phyloP scores from a whole-genome alignment of 345 rosid genomes.

The Pugionium dolabratum region DNA sequence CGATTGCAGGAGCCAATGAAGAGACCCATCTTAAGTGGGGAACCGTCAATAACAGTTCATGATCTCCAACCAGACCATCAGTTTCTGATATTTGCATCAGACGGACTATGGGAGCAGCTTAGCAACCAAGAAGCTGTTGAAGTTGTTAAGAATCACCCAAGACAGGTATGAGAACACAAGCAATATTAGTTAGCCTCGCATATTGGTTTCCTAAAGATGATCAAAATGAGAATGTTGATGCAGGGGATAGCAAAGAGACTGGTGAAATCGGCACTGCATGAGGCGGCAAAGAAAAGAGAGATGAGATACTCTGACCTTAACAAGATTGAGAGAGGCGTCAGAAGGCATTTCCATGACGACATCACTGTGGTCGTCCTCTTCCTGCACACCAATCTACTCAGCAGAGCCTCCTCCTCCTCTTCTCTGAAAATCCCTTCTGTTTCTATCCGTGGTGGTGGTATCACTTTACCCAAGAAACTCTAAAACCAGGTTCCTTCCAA shows the following conservation, averaged over 20 bases:
- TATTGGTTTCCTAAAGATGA: background rate
- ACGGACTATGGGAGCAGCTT: conserved; percentile 91
- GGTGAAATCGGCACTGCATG: conserved; percentile 55
- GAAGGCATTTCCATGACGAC: conserved; percentile 55
- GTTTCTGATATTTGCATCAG: conserved; percentile 85
- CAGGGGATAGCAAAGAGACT: conserved; percentile 72
- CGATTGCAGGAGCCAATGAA: conserved; percentile 24
- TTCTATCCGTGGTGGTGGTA: conserved; percentile 73
- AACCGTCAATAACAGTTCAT: conserved; percentile 53
- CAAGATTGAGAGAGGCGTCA: conserved; percentile 62
- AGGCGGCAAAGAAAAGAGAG: conserved; percentile 26
- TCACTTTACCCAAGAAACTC: conserved; percentile 31
- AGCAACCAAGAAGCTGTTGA: conserved; percentile 74
- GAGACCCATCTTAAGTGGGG: conserved; percentile 75
- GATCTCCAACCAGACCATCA: conserved; percentile 67
- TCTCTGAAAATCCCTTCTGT: conserved; percentile 47
- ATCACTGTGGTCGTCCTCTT: conserved; percentile 61
- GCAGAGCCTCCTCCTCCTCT: conserved; percentile 39
- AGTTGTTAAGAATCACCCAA: conserved; percentile 56
- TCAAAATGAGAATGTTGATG: conserved; percentile 8
- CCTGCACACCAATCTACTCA: conserved; percentile 57
- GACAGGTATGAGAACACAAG: conserved; percentile 48
- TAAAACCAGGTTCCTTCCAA: conserved; percentile 19
- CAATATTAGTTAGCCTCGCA: background rate
- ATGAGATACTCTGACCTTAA: conserved; percentile 73